Percentiles rank a stretch among this genome's conserved stretches.
phyloP scores from a whole-genome alignment of 169 alveolate species.

The Miamiensis avidus region DNA sequence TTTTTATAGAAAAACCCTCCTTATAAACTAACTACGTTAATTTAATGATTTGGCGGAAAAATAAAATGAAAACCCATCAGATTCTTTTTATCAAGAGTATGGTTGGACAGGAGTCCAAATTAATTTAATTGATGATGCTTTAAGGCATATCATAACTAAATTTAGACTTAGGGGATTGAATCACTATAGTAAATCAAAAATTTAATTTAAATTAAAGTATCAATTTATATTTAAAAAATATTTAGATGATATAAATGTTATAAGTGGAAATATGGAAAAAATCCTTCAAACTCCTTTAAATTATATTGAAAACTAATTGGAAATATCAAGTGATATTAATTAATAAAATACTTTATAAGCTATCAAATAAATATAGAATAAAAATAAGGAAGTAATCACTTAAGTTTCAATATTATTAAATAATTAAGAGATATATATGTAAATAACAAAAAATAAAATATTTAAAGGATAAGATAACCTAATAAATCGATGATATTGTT shows the following conservation, averaged over 20 bases:
- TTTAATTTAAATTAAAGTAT: neutral
- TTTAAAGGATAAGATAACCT: too few relatives aligned
- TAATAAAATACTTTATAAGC: neutral
- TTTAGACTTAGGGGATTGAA: conserved; percentile 25
- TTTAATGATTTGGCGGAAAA: neutral
- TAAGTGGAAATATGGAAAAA: neutral
- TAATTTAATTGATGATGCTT: conserved; percentile 20
- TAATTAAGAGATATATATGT: too few relatives aligned
- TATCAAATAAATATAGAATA: too few relatives aligned
- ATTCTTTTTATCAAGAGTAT: conserved; percentile 5
- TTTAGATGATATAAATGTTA: neutral
- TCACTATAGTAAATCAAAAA: neutral
- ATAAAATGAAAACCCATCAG: neutral
- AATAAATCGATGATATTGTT: too few relatives aligned
- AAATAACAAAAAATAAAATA: too few relatives aligned
- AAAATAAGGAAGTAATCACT: too few relatives aligned
- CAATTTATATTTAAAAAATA: neutral
- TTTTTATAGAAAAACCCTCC: conserved; percentile 14
- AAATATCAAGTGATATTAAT: neutral
- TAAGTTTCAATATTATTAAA: too few relatives aligned
- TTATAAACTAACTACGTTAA: conserved; percentile 12
- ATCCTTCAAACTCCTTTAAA: conserved; percentile 4
- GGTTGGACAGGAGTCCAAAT: conserved; percentile 30
- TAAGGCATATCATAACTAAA: conserved; percentile 14
- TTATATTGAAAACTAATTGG: conserved; percentile 7